Conservation (phyloP, 78 protist genomes). For the Guillardia theta region DNA sequence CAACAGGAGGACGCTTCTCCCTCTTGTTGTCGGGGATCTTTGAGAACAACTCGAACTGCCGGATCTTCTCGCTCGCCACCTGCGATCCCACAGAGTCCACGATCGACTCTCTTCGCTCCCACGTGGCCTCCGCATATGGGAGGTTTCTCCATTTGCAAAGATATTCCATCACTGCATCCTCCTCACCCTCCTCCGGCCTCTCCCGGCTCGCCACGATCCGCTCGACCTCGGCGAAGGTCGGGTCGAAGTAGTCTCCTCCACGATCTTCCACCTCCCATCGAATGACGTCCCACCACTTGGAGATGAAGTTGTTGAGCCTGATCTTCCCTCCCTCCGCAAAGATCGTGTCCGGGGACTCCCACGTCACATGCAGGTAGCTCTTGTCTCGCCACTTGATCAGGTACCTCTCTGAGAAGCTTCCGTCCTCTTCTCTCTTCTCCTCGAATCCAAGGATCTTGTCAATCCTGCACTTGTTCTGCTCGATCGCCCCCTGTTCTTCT, state of each 20-base stretch:
- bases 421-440: too few species aligned
- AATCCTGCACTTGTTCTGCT: too few species aligned
- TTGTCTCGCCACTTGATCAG: background rate
- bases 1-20: too few species aligned
- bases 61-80: background rate
- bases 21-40: too few species aligned
- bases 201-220: background rate
- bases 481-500: too few species aligned
- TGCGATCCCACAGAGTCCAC: background rate
- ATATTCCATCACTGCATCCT: background rate
- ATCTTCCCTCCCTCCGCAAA: background rate
- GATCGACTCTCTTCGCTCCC: background rate
- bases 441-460: too few species aligned
- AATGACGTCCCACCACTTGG: background rate
- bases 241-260: background rate
- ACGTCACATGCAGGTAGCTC: background rate
- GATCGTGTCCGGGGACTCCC: background rate
- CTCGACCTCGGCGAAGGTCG: background rate
- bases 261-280: background rate
- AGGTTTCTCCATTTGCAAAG: constrained; percentile 3
- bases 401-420: too few species aligned
- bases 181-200: background rate
- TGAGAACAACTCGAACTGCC: too few species aligned
- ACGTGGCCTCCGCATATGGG: constrained; percentile 13
- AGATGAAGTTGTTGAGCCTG: background rate